Base-by-base conservation (phyloP, 2,329 filamentous ascomycete genomes). In the Xylariaceae sp. region DNA sequence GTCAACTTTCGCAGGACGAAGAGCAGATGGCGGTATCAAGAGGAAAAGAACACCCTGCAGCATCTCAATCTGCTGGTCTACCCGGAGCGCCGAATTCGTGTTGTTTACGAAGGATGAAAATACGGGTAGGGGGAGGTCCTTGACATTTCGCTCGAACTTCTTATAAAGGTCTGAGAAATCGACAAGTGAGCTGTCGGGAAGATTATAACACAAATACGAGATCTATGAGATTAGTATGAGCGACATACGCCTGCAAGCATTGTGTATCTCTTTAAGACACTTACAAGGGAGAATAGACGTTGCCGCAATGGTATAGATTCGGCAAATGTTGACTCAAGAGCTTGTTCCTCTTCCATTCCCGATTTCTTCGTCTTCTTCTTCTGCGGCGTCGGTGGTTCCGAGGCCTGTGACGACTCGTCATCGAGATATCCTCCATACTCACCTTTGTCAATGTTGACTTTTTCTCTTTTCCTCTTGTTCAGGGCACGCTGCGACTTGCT, bases 261-360 rank as follows among this genome's bases (percentile, higher is more conserved):
- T n/a, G n/a, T n/a, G n/a, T n/a, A 45, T 8, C 26, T 8, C 20
- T 6, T 15, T 2, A 30, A 1, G 15, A 24, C 23, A 64, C 76
- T 63, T 64, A 80, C 76, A 26, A 89, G 70, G 16, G 77, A 75
- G 51, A 91, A 81, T 3, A 91, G 71, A 0, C 86, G 82, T 57
- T 86, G 78, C 6, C 88, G 83, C 15, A 90, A 69, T 1, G 72
- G 66, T 15, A 91, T 73, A 0, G 87, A 83, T 42, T 87, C 81
- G 30, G 77, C 68, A 48, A 77, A 67, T 4, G 67, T 63, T 54
- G 60, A 74, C 66, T 61, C 77, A 66, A 59, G 73, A 44, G 71
- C 67, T 21, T 73, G 49, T 20, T 60, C 49, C 20, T 58, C 46
- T 37, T 50, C 44, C 54, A 58, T 27, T 63, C 57, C 23, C 59